A percentile compares a stretch with the other conserved stretches of the same genome.
These are phyloP conservation scores for Aspergillus thermomutatus DNA, from an alignment of 2,329 filamentous ascomycete genomes.

Conservation along the genomic window DNA sequence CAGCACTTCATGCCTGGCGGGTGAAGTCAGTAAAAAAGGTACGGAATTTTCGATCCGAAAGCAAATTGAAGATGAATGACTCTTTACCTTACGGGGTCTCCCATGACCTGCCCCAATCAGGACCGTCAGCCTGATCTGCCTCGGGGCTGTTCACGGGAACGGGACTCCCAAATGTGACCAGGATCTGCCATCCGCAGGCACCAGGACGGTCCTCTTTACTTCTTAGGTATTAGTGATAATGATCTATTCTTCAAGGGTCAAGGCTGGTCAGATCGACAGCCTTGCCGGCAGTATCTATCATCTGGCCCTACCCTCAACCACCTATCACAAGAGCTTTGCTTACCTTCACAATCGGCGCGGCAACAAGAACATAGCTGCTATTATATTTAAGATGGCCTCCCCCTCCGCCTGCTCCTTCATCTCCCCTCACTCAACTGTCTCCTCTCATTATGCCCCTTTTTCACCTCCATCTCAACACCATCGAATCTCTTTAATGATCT, in stretches of 20 bases:
- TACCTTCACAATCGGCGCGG: background rate
- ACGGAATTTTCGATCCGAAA: background rate
- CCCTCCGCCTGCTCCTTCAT: background rate
- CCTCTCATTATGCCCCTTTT: background rate
- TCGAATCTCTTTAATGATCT: background rate
- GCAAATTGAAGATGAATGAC: background rate
- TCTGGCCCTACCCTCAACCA: background rate
- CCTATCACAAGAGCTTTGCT: slow-evolving; percentile 1
- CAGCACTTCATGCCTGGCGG: background rate
- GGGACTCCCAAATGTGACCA: background rate
- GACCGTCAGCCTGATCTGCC: slow-evolving; percentile 2
- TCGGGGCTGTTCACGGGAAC: background rate
- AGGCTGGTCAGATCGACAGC: background rate
- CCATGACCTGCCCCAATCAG: background rate
- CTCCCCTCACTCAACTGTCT: background rate
- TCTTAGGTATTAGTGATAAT: background rate
- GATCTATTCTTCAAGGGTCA: background rate
- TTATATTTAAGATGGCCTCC: background rate
- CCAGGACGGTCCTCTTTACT: background rate
- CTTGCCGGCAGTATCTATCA: background rate
- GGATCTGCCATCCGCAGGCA: background rate
- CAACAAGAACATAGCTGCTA: background rate
- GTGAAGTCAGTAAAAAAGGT: background rate
- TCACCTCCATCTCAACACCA: background rate
- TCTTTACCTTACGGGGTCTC: background rate